phyloP scores from a whole-genome alignment of 1,284 basidiomycete genomes.

The Jaminaea rosea region DNA sequence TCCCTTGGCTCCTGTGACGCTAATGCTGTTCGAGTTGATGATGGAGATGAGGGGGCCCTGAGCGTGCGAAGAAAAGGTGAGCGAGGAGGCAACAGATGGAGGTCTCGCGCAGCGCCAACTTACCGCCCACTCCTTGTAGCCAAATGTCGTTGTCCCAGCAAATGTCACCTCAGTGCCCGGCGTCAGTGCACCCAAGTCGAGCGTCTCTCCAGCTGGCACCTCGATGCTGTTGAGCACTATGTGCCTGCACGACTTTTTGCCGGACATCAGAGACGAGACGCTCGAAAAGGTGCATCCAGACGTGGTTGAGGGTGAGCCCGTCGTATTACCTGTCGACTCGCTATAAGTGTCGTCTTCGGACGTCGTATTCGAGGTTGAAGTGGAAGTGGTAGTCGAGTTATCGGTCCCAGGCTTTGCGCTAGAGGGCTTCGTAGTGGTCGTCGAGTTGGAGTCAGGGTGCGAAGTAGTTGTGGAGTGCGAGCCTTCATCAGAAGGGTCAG shows the following conservation, averaged over 20 bases:
- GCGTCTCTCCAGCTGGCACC: conserved; percentile 15
- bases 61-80: too few species aligned
- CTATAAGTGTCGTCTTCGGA: too few species aligned
- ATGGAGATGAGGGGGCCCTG: conserved; percentile 16
- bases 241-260: conserved; percentile 11
- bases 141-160: conserved; percentile 15
- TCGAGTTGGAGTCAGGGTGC: too few species aligned
- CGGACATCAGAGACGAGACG: conserved; percentile 4
- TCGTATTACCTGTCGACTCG: background rate
- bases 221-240: conserved; percentile 16
- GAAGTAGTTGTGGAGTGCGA: too few species aligned
- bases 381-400: too few species aligned
- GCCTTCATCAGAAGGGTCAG: too few species aligned
- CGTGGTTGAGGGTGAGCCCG: too few species aligned
- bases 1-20: conserved; percentile 5
- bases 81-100: too few species aligned
- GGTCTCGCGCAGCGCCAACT: too few species aligned
- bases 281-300: conserved; percentile 12
- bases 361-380: too few species aligned
- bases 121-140: conserved; percentile 13
- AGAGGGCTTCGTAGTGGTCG: too few species aligned
- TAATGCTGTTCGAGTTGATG: conserved; percentile 6
- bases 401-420: too few species aligned
- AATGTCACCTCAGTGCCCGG: conserved; percentile 12
- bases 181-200: conserved; percentile 12